A percentile compares a stretch with the other conserved stretches of the same genome.
phyloP scores from a whole-genome alignment of 2,329 filamentous ascomycete genomes.

The Ophiostoma fasciatum region DNA sequence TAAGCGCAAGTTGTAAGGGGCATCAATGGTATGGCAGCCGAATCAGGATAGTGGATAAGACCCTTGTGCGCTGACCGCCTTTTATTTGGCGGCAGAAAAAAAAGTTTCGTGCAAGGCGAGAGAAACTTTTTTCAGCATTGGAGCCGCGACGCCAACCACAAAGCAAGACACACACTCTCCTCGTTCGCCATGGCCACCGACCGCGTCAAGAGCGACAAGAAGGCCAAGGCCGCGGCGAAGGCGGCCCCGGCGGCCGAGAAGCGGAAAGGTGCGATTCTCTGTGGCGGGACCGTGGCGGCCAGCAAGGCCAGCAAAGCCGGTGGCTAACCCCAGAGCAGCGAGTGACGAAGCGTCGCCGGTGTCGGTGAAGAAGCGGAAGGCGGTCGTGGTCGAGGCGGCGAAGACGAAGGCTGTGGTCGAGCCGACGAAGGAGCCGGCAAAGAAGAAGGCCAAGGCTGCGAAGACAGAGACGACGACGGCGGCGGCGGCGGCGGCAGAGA shows the following conservation, averaged over 20 bases:
- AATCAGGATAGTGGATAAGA: no score
- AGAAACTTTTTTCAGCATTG: conserved; percentile 4
- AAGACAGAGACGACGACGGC: not conserved
- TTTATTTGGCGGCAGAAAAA: conserved; percentile 10
- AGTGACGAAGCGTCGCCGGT: conserved; percentile 8
- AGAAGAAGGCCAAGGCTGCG: not conserved
- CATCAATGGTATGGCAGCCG: no score
- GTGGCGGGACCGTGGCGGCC: not conserved
- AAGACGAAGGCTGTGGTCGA: not conserved
- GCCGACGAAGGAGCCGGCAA: conserved; percentile 1
- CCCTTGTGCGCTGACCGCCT: conserved; percentile 7
- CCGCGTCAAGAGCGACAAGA: not conserved
- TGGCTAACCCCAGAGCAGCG: conserved; percentile 4
- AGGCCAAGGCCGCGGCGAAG: conserved; percentile 2
- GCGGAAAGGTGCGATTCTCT: conserved; percentile 7
- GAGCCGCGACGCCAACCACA: not conserved
- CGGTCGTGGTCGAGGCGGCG: not conserved
- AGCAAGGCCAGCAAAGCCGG: not conserved
- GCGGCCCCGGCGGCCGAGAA: not conserved
- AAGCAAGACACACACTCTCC: not conserved
- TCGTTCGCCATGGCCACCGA: conserved; percentile 4
- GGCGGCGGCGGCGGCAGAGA: no score
- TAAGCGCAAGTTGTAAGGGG: no score
- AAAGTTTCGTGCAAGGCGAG: not conserved
- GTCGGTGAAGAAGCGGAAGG: conserved; percentile 8